Base-by-base conservation (phyloP, 2,329 filamentous ascomycete genomes). In the Ceratocystis destructans region DNA sequence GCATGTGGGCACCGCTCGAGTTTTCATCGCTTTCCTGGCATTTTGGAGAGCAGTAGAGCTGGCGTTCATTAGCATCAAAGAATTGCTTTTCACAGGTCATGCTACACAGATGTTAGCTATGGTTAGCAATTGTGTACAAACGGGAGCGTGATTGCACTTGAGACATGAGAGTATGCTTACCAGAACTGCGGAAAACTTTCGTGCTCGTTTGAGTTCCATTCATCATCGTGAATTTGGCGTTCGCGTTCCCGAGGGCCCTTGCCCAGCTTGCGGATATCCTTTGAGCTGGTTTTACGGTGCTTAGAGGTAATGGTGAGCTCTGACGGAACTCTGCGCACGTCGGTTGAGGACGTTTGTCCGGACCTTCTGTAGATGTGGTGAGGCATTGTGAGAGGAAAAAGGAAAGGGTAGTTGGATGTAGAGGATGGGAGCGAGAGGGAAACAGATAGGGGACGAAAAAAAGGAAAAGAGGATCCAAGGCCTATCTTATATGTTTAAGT, bases 31-130 rank as follows among this genome's bases (percentile, higher is more conserved):
- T 75, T 70, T 78, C 76, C 62, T 82, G 82, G 73, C 82, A 85
- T 48, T 81, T 84, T 69, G 86, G 83, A 46, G 84, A 86, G 74
- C 84, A 87, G 76, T 86, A 87, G 55, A 86, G 74, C 68, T 79
- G 78, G 69, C 78, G 80, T 70, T 82, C 82, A 71, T 83, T 80
- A 50, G 79, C 77, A 62, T 83, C 79, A 28, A 84, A 74, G 73
- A 86, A 86, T 74, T 86, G 83, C 75, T 86, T 86, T 73, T 86
- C 84, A 73, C 84, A 87, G 8, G 79, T 82, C 83, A 86, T 86
- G 74, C 84, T 87, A 25, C 6, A 25, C 55, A 25, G 55, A 12
- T n/a, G n/a, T n/a, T 28, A 5, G 8, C 8, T n/a, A 57, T 17
- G 25, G 17, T 59, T 59, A 71, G 66, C 44, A 66, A 67, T 57